These are phyloP conservation scores for Plenodomus lindquistii DNA, from an alignment of 2,329 filamentous ascomycete genomes.

Conservation along the genomic window DNA sequence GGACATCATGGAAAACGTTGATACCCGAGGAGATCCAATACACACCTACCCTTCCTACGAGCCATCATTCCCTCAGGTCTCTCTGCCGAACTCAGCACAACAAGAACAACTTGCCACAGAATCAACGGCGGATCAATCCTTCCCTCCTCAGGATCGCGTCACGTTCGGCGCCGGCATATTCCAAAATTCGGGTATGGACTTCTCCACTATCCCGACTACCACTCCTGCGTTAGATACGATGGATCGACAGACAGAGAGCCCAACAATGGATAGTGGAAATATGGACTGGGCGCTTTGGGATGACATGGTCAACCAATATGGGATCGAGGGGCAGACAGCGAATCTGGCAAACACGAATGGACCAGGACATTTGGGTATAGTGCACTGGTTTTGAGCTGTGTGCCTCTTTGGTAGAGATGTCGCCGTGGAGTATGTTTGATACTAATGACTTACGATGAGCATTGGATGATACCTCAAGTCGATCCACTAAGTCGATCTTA, in stretches of 20 bases:
- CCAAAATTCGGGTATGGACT: constrained; percentile 26
- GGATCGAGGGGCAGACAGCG: constrained; percentile 42
- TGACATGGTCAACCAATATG: constrained; percentile 53
- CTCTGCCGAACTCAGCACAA: neutral
- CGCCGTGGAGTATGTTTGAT: neutral
- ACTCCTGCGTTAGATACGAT: constrained; percentile 11
- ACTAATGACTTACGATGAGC: neutral
- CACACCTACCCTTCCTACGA: neutral
- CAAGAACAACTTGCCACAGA: neutral
- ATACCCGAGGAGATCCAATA: constrained; percentile 5
- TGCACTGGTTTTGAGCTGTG: constrained; percentile 29
- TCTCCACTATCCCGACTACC: constrained; percentile 15
- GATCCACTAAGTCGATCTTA: too few relatives aligned
- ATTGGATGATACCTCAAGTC: neutral
- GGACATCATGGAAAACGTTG: constrained; percentile 32
- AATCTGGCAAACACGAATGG: constrained; percentile 14
- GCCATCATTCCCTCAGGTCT: neutral
- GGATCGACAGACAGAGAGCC: constrained; percentile 18
- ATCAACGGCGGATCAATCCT: neutral
- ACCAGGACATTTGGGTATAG: constrained; percentile 24
- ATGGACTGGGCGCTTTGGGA: constrained; percentile 57
- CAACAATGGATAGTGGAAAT: constrained; percentile 42
- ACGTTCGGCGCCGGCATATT: constrained; percentile 17
- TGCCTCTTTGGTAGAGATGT: neutral
- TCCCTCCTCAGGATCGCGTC: constrained; percentile 14